A percentile compares a stretch with the other conserved stretches of the same genome.
Evolutionary conservation across 495 filamentous ascomycete genomes (phyloP).

Genomic region (Elasticomyces elasticus): DNA sequence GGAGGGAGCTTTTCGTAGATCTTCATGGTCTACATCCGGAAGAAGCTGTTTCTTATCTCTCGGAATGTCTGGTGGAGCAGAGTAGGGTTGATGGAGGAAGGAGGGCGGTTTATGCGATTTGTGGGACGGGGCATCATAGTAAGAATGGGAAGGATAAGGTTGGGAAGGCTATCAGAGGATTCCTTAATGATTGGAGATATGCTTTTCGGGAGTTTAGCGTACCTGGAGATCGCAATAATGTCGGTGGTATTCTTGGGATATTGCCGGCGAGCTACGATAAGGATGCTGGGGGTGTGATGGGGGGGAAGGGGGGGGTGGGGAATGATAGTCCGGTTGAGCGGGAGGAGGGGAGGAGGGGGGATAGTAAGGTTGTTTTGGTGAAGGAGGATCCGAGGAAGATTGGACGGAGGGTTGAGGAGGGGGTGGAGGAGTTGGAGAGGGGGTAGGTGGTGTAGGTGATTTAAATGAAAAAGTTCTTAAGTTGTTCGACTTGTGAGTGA

Average conservation of each 20-base stretch:
- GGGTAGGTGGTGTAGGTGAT: not conserved
- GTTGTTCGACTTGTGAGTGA: not conserved
- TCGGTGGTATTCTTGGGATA: constrained; percentile 89
- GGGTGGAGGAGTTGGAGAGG: constrained; percentile 8
- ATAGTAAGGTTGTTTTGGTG: constrained; percentile 33
- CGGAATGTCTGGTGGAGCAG: constrained; percentile 75
- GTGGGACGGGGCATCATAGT: constrained; percentile 92
- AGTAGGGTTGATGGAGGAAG: constrained; percentile 25
- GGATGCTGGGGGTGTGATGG: constrained; percentile 31
- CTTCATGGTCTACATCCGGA: constrained; percentile 94
- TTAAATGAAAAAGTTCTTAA: not conserved
- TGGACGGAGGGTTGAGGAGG: not conserved
- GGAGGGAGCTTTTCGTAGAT: constrained; percentile 81
- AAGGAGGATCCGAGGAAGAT: constrained; percentile 42
- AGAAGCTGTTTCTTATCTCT: constrained; percentile 91
- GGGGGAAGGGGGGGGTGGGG: constrained; percentile 32
- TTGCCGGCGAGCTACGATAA: constrained; percentile 86
- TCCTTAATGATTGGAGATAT: constrained; percentile 92
- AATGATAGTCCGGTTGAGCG: constrained; percentile 22
- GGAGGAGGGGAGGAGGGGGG: constrained; percentile 16
- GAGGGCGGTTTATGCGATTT: constrained; percentile 85
- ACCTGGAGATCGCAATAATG: constrained; percentile 77
- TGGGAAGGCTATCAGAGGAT: constrained; percentile 81
- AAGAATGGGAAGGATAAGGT: constrained; percentile 99
- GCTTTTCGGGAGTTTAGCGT: constrained; percentile 94